Evolutionary conservation across 108 stramenopile genomes (phyloP).

Genomic region (Mediolabrus comicus): DNA sequence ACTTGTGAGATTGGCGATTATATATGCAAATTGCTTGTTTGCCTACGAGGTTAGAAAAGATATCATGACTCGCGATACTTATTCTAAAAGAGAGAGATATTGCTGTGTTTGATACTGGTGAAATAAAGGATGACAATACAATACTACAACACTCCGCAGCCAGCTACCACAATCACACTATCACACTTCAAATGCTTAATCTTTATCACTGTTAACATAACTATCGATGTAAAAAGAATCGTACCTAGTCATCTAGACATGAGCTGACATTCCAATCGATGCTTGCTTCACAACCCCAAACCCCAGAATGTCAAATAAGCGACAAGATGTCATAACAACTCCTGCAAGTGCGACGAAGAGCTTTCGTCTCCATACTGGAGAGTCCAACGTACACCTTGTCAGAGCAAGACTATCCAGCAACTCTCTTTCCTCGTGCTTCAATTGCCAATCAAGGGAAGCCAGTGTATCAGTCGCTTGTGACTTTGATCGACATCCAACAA

Average conservation of each 20-base stretch:
- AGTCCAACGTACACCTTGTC: conserved; percentile 47
- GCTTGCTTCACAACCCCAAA: conserved; percentile 3
- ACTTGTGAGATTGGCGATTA: neutral
- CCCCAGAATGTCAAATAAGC: conserved; percentile 23
- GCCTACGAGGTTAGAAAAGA: neutral
- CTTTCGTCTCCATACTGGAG: conserved; percentile 47
- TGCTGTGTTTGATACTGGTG: neutral
- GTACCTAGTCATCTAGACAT: neutral
- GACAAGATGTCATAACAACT: conserved; percentile 41
- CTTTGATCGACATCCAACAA: conserved; percentile 66
- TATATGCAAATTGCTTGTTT: neutral
- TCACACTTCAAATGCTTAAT: neutral
- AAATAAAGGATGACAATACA: no score
- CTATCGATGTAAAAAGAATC: no score
- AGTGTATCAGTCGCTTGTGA: conserved; percentile 60
- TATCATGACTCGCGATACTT: neutral
- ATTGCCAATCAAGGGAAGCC: conserved; percentile 45
- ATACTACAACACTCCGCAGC: no score
- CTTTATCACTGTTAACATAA: no score
- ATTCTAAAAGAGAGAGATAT: neutral
- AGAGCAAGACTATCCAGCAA: conserved; percentile 53
- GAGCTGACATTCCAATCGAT: neutral
- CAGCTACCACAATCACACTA: no score
- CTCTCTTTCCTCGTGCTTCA: conserved; percentile 49
- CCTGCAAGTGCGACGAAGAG: conserved; percentile 55